Conservation (phyloP, 257 asterid species). For the Capsicum rhomboideum region DNA sequence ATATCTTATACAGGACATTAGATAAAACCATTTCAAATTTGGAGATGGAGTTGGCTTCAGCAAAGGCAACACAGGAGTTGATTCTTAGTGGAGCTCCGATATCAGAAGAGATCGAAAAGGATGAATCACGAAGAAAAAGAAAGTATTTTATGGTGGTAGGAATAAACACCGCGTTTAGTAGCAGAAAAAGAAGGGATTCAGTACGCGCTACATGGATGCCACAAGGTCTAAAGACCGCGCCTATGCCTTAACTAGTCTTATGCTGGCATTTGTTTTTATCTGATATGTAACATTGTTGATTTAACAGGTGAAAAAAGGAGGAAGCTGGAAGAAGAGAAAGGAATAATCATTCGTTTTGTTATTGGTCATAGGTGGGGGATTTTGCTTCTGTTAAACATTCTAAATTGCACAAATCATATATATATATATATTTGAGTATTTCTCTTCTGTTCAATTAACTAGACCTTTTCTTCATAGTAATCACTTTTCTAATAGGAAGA, state of each 20-base stretch:
- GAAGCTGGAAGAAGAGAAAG: constrained; percentile 67
- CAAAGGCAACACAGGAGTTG: constrained; percentile 71
- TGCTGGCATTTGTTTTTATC: neutral
- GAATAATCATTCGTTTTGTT: constrained; percentile 67
- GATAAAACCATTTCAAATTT: constrained; percentile 68
- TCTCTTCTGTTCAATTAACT: neutral
- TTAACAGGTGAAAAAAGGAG: constrained; percentile 53
- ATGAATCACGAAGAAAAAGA: constrained; percentile 24
- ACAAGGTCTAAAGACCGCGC: constrained; percentile 36
- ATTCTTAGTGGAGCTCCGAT: constrained; percentile 54
- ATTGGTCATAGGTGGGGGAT: constrained; percentile 69
- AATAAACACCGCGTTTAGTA: constrained; percentile 85
- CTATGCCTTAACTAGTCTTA: neutral
- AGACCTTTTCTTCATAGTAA: neutral
- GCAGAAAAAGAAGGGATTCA: constrained; percentile 86
- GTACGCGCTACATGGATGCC: constrained; percentile 96
- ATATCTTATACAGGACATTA: constrained; percentile 35
- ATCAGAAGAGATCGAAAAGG: constrained; percentile 37
- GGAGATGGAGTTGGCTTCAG: constrained; percentile 83
- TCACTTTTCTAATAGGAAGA: too few species aligned
- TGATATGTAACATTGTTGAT: neutral
- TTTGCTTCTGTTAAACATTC: neutral
- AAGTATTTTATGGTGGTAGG: constrained; percentile 79
- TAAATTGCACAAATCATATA: neutral
- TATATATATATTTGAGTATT: neutral